phyloP scores from a whole-genome alignment of 2,329 filamentous ascomycete genomes.

The Botrytis paeoniae region DNA sequence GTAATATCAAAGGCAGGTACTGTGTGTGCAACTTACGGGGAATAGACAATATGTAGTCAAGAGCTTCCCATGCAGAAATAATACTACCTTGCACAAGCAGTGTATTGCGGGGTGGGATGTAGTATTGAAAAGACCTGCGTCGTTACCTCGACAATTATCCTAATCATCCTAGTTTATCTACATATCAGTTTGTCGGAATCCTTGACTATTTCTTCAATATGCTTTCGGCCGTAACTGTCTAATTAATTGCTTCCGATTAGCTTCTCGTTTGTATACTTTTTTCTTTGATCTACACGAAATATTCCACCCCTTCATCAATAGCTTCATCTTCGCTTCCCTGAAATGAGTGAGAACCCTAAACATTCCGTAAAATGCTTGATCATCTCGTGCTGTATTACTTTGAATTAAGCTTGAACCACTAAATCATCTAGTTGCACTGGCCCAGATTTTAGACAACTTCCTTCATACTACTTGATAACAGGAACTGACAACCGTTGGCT shows the following conservation, averaged over 20 bases:
- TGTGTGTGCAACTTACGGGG: background rate
- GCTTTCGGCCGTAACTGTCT: background rate
- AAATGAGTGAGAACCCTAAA: background rate
- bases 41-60: background rate
- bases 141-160: background rate
- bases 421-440: background rate
- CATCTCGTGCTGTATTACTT: background rate
- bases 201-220: background rate
- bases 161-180: constrained; percentile 9
- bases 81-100: constrained; percentile 1
- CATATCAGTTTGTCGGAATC: background rate
- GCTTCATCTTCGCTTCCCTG: background rate
- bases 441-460: background rate
- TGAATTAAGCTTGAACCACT: background rate
- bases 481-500: constrained; percentile 13
- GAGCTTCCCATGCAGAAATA: background rate
- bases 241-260: background rate
- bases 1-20: background rate
- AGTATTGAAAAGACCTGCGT: background rate
- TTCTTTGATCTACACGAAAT: background rate
- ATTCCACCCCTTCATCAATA: constrained; percentile 2
- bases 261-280: background rate
- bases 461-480: background rate
- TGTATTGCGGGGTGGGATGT: constrained; percentile 15
- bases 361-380: background rate